phyloP scores from a whole-genome alignment of 2,329 filamentous ascomycete genomes.

The Emergomyces pasteurianus region DNA sequence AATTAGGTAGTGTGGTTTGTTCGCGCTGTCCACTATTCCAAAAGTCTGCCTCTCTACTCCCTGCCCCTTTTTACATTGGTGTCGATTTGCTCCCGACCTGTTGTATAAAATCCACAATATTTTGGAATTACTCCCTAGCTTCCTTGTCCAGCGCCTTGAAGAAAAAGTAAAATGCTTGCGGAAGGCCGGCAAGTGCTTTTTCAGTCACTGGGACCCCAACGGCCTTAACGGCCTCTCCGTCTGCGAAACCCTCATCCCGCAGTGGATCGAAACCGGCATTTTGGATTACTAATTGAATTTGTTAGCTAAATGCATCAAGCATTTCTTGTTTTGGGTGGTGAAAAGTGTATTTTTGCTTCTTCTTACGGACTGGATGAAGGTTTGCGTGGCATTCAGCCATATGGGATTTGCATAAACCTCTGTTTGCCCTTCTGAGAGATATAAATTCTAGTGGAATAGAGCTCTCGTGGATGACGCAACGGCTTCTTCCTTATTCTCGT shows the following conservation, averaged over 20 bases:
- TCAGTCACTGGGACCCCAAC: not conserved
- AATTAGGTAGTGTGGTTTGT: too few species aligned
- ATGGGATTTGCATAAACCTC: slow-evolving; percentile 1
- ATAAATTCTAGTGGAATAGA: not conserved
- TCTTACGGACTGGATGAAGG: slow-evolving; percentile 1
- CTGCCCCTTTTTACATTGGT: not conserved
- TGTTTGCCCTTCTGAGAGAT: not conserved
- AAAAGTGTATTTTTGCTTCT: not conserved
- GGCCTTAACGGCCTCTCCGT: not conserved
- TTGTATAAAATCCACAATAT: not conserved
- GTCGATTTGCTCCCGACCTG: not conserved
- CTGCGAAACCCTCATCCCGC: not conserved
- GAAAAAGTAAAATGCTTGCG: slow-evolving; percentile 1
- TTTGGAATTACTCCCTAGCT: slow-evolving; percentile 1
- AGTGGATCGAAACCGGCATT: not conserved
- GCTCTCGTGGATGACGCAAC: not conserved
- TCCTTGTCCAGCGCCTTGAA: not conserved
- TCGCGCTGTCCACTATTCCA: too few species aligned
- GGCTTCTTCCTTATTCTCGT: not conserved
- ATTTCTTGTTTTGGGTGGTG: not conserved
- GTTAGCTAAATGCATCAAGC: not conserved
- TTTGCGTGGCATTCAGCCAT: slow-evolving; percentile 2
- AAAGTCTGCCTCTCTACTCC: not conserved
- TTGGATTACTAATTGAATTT: not conserved
- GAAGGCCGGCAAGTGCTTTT: not conserved